Conservation (phyloP, 495 filamentous ascomycete genomes). For the Chaetomium tenue region DNA sequence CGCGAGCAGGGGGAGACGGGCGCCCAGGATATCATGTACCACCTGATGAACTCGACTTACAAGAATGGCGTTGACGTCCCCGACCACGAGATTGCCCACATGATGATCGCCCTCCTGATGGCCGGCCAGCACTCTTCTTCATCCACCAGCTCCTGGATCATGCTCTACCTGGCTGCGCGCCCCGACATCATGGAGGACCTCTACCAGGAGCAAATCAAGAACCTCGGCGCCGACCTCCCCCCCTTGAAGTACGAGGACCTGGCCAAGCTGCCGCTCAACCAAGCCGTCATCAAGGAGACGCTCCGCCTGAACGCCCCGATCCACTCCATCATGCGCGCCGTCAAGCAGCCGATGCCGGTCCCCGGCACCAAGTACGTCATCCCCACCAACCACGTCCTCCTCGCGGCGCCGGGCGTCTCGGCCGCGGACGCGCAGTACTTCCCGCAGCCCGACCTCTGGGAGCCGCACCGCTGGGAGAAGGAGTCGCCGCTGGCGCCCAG, state of each 20-base stretch:
- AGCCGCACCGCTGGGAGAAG: slow-evolving; percentile 83
- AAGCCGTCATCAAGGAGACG: slow-evolving; percentile 74
- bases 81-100: slow-evolving; percentile 80
- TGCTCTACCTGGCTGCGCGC: slow-evolving; percentile 70
- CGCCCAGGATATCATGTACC: slow-evolving; percentile 75
- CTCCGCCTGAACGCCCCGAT: slow-evolving; percentile 78
- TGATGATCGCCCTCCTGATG: slow-evolving; percentile 91
- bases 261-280: slow-evolving; percentile 65
- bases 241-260: slow-evolving; percentile 66
- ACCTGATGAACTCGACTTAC: slow-evolving; percentile 76
- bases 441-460: slow-evolving; percentile 75
- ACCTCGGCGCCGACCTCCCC: slow-evolving; percentile 61
- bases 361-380: slow-evolving; percentile 76
- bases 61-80: slow-evolving; percentile 68
- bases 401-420: slow-evolving; percentile 79
- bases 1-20: slow-evolving; percentile 49
- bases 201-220: slow-evolving; percentile 67
- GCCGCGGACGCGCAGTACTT: slow-evolving; percentile 70
- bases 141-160: slow-evolving; percentile 75
- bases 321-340: slow-evolving; percentile 81
- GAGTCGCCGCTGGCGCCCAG: slow-evolving; percentile 45
- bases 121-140: slow-evolving; percentile 87
- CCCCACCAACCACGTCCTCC: slow-evolving; percentile 69
- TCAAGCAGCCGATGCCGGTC: slow-evolving; percentile 75
- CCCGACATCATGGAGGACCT: slow-evolving; percentile 73